phyloP scores from a whole-genome alignment of 495 filamentous ascomycete genomes.

The Entonaema liquescens region DNA sequence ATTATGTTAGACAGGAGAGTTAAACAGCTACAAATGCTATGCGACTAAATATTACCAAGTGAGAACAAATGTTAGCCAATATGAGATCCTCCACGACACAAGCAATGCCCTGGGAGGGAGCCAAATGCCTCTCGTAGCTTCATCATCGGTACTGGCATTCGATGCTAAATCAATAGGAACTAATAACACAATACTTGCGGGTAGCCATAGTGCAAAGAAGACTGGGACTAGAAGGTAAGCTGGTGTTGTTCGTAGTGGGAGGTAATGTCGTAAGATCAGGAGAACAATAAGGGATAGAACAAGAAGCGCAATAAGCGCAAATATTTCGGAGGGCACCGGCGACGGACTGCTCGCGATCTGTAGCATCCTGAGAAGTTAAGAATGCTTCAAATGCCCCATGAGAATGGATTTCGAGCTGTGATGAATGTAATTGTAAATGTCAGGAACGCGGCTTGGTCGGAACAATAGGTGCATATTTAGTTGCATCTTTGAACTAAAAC shows the following conservation, averaged over 20 bases:
- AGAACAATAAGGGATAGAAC: conserved; percentile 78
- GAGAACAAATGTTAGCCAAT: conserved; percentile 94
- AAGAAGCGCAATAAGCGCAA: conserved; percentile 74
- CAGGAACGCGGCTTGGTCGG: conserved; percentile 1
- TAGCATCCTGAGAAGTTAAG: conserved; percentile 44
- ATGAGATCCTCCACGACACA: conserved; percentile 90
- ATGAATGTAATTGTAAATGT: conserved; percentile 26
- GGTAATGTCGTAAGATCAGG: conserved; percentile 84
- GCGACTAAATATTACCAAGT: conserved; percentile 72
- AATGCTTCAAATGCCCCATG: conserved; percentile 25
- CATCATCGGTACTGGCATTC: conserved; percentile 73
- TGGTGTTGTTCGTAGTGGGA: conserved; percentile 89
- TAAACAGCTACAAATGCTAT: not conserved
- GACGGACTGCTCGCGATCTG: conserved; percentile 48
- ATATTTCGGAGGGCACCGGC: conserved; percentile 72
- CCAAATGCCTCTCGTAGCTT: conserved; percentile 69
- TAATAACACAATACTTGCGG: conserved; percentile 90
- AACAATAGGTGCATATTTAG: conserved; percentile 6
- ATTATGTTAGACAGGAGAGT: conserved; percentile 16
- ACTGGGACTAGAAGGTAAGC: conserved; percentile 90
- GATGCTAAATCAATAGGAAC: conserved; percentile 97
- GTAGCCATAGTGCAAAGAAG: conserved; percentile 91
- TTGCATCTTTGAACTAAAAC: conserved; percentile 1
- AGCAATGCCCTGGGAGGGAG: conserved; percentile 73
- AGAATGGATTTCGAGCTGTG: conserved; percentile 5